Conservation (phyloP, 495 filamentous ascomycete species). For the Lineolata rhizophorae region DNA sequence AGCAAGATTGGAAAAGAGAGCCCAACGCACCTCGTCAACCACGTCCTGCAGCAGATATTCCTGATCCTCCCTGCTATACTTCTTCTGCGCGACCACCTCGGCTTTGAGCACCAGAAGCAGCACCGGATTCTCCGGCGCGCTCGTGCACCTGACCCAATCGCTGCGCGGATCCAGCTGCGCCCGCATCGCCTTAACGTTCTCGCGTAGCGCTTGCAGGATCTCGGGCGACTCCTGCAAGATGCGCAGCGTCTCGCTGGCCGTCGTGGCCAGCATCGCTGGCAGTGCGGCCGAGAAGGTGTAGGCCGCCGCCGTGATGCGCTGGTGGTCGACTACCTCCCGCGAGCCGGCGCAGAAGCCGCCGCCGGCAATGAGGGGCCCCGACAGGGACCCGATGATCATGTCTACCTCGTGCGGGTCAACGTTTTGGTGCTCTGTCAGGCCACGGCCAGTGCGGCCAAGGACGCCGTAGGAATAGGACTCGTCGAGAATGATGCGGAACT, state of each 20-base stretch:
- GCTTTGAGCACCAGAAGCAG: conserved; percentile 70
- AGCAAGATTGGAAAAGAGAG: neutral
- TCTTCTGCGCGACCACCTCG: conserved; percentile 52
- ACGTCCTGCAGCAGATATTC: conserved; percentile 71
- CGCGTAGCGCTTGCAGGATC: conserved; percentile 48
- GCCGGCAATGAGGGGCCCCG: conserved; percentile 73
- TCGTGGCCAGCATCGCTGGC: conserved; percentile 81
- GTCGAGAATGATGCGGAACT: conserved; percentile 91
- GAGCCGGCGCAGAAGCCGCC: conserved; percentile 90
- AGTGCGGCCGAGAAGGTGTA: conserved; percentile 92
- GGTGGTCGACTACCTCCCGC: conserved; percentile 80
- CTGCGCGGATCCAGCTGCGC: conserved; percentile 77
- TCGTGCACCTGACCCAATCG: conserved; percentile 78
- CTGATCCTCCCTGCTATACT: conserved; percentile 48
- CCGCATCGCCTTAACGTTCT: conserved; percentile 62
- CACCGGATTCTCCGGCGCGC: conserved; percentile 64
- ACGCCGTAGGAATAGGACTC: conserved; percentile 95
- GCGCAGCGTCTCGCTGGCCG: conserved; percentile 72
- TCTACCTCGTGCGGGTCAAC: conserved; percentile 79
- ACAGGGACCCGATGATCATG: conserved; percentile 86
- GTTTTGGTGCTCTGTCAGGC: conserved; percentile 86
- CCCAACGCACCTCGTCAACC: conserved; percentile 62
- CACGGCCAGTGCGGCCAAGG: conserved; percentile 71
- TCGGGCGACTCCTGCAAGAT: conserved; percentile 64
- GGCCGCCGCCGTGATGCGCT: conserved; percentile 69